These are phyloP conservation scores for Pestalotiopsis sp. DNA, from an alignment of 2,329 filamentous ascomycete genomes.

Conservation along the genomic window DNA sequence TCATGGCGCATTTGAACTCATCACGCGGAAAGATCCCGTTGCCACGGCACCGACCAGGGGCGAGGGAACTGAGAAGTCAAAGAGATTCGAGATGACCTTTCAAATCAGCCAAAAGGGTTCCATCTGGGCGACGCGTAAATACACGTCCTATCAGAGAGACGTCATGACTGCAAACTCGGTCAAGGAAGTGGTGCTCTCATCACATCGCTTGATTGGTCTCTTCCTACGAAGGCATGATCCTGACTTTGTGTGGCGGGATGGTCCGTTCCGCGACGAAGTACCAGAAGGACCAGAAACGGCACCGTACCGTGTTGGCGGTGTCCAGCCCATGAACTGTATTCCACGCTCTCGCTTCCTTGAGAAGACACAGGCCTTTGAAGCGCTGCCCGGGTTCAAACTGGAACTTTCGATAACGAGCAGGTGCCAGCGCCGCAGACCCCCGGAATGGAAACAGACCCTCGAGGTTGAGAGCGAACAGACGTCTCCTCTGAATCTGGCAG, in stretches of 20 bases:
- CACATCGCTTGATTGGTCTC: constrained; percentile 52
- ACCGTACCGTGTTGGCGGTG: constrained; percentile 42
- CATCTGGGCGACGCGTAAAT: constrained; percentile 46
- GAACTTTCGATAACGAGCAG: constrained; percentile 48
- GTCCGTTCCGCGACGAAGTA: constrained; percentile 42
- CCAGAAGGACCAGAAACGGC: constrained; percentile 40
- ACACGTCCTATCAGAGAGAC: constrained; percentile 54
- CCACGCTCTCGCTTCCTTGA: constrained; percentile 48
- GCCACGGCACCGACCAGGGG: constrained; percentile 44
- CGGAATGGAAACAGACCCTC: constrained; percentile 42
- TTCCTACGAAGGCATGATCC: constrained; percentile 54
- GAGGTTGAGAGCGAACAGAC: constrained; percentile 50
- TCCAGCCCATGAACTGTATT: constrained; percentile 49
- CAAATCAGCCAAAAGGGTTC: constrained; percentile 44
- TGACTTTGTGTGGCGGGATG: constrained; percentile 50
- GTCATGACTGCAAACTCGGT: constrained; percentile 45
- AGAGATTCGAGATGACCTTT: constrained; percentile 53
- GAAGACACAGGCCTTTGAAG: constrained; percentile 47
- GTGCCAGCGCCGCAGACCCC: constrained; percentile 36
- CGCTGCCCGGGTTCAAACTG: constrained; percentile 52
- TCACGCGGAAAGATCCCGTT: constrained; percentile 53
- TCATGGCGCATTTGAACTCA: constrained; percentile 54
- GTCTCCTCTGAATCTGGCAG: constrained; percentile 48
- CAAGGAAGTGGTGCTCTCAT: constrained; percentile 50
- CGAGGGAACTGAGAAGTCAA: constrained; percentile 41